Percentiles rank a stretch among this genome's conserved stretches.
Evolutionary conservation across 805 yeast species (phyloP).

Genomic region (Yamadazyma insecticola): DNA sequence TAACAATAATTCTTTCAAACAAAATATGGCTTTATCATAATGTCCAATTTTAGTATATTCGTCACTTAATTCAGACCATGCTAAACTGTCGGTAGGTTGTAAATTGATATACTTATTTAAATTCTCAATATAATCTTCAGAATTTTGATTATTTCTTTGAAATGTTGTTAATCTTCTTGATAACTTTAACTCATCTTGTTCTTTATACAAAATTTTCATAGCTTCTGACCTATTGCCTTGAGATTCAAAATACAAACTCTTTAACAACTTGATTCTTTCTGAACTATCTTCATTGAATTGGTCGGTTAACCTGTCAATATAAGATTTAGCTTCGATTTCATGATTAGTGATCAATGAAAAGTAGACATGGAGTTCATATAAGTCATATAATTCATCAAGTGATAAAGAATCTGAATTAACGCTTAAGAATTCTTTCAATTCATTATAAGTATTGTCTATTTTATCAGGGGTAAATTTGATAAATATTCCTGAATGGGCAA

Average conservation of each 20-base stretch:
- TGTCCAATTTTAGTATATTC: constrained; percentile 59
- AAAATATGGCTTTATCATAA: constrained; percentile 60
- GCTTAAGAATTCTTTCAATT: constrained; percentile 33
- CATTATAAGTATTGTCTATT: constrained; percentile 31
- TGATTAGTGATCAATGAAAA: constrained; percentile 55
- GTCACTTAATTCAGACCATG: constrained; percentile 75
- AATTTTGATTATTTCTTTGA: constrained; percentile 17
- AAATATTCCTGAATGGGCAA: constrained; percentile 50
- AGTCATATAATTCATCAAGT: constrained; percentile 46
- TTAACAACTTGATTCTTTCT: constrained; percentile 53
- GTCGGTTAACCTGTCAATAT: constrained; percentile 63
- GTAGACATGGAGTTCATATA: constrained; percentile 71
- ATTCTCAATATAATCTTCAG: constrained; percentile 47
- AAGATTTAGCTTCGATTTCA: constrained; percentile 67
- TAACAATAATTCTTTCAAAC: constrained; percentile 66
- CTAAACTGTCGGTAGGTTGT: constrained; percentile 69
- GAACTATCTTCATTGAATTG: constrained; percentile 48
- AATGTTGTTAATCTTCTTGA: constrained; percentile 35
- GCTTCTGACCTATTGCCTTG: constrained; percentile 35
- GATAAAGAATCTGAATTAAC: constrained; percentile 25
- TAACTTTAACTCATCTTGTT: constrained; percentile 32
- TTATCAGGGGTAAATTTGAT: constrained; percentile 45
- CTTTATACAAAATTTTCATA: constrained; percentile 19
- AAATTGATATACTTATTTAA: constrained; percentile 53
- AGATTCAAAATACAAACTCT: constrained; percentile 55